These are phyloP conservation scores for Hondaea fermentalgiana DNA, from an alignment of 108 stramenopile genomes.

Conservation along the genomic window DNA sequence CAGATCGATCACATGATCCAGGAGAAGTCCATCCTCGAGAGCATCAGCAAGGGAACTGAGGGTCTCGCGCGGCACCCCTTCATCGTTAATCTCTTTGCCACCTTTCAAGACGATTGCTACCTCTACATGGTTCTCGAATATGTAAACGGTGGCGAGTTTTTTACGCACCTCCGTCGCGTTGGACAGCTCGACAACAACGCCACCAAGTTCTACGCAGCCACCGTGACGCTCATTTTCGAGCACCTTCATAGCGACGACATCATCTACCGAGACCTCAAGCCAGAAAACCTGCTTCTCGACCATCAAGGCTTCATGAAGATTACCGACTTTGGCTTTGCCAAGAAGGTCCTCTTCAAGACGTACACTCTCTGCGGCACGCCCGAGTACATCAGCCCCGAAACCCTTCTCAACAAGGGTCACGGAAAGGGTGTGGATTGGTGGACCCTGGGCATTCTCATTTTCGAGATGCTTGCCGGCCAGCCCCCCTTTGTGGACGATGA, in stretches of 20 bases:
- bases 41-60: constrained; percentile 12
- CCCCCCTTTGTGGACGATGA: constrained; percentile 75
- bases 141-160: constrained; percentile 59
- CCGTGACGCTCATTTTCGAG: constrained; percentile 73
- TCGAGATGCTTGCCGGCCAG: constrained; percentile 76
- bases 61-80: constrained; percentile 41
- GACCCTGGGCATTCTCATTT: constrained; percentile 71
- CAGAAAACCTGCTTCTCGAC: constrained; percentile 59
- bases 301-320: constrained; percentile 66
- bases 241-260: constrained; percentile 73
- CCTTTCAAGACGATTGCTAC: constrained; percentile 37
- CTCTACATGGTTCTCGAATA: constrained; percentile 60
- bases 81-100: constrained; percentile 50
- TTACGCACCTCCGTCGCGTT: constrained; percentile 53
- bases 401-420: constrained; percentile 77
- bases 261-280: constrained; percentile 85
- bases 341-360: constrained; percentile 59
- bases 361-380: constrained; percentile 94
- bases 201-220: constrained; percentile 38
- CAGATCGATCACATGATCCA: constrained; percentile 68
- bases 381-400: constrained; percentile 81
- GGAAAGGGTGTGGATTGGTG: constrained; percentile 87
- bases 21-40: constrained; percentile 58
- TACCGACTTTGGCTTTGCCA: constrained; percentile 80
- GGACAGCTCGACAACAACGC: constrained; percentile 33